phyloP scores from a whole-genome alignment of 2,329 filamentous ascomycete species.

The Didymella pomorum region DNA sequence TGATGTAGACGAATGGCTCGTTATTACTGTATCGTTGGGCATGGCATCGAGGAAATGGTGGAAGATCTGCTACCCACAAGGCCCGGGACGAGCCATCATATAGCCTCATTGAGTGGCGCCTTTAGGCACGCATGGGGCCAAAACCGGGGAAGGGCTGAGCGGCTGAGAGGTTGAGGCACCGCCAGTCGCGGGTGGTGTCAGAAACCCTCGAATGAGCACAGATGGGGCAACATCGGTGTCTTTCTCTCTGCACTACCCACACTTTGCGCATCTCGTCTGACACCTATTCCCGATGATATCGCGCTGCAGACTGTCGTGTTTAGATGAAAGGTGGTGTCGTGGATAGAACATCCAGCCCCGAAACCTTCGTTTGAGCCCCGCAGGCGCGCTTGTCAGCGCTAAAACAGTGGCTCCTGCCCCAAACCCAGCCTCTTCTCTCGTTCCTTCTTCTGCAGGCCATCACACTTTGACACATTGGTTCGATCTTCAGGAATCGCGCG shows the following conservation, averaged over 20 bases:
- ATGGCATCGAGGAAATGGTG: not conserved
- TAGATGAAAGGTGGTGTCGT: not conserved
- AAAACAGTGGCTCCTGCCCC: not conserved
- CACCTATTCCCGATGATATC: not conserved
- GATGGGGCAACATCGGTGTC: not conserved
- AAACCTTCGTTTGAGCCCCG: not conserved
- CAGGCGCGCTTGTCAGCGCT: slow-evolving; percentile 9
- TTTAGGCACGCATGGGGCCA: slow-evolving; percentile 14
- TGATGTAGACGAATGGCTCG: not conserved
- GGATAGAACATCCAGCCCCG: not conserved
- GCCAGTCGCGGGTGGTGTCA: slow-evolving; percentile 8
- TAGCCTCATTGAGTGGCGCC: slow-evolving; percentile 2
- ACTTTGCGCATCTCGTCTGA: not conserved
- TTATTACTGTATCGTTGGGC: not conserved
- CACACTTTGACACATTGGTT: not conserved
- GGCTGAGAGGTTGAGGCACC: slow-evolving; percentile 9
- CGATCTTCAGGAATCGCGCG: not conserved
- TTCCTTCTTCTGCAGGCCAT: slow-evolving; percentile 4
- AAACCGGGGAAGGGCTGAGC: slow-evolving; percentile 1
- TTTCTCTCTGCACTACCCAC: not conserved
- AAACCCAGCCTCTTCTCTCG: not conserved
- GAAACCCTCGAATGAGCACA: not conserved
- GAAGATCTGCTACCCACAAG: too few species aligned
- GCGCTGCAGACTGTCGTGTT: not conserved
- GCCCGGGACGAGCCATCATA: slow-evolving; percentile 18